Evolutionary conservation across 108 stramenopile genomes (phyloP), one percentile per base, ranked within the genome.

Genomic region (Pseudonitzschia multiseries): DNA sequence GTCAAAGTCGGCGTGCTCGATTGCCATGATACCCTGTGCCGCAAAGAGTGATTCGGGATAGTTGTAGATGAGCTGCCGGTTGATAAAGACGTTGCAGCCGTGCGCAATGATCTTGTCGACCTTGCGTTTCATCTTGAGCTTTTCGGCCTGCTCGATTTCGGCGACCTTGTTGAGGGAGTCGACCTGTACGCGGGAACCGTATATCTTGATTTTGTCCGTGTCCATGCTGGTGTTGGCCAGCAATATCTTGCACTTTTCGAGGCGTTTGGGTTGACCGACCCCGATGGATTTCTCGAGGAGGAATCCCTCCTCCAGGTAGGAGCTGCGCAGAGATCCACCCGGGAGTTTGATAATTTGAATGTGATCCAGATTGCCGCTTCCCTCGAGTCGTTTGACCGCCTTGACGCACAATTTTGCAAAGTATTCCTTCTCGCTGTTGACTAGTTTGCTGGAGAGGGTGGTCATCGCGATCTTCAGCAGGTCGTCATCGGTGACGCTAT

Each of bases 1-100:
- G 59, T 99, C 99, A 82, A 99, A 99, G 82, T 99, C 99, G 31
- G 99, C 99, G 83, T 99, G 99, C 84, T 99, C 99, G 76, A 99
- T 99, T 31, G 96, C 94, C 97, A 99, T 98, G 56, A 99, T 83
- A 0, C 96, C 96, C 10, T 86, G 81, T 56, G 98, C 96, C 13
- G 98, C 97, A 76, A 99, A 99, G 43, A 99, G 85, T 20, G 85
- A 85, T 81, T 98, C 98, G 8, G 99, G 98, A 72, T 94, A 97
- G 78, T 99, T 98, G 90, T 99, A 99, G 78, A 99, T 98, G 60
- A 99, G 85, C 82, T 99, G 99, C 42, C 99, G 86, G 82, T 99
- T 99, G 82, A 99, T 94, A 89, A 99, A 99, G 18, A 97, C 96
- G 82, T 96, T 99, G 84, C 95, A 93, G 5, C 97, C 97, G 73